Base-by-base conservation (phyloP, 257 asterid genomes). In the Solanum clarkiae region DNA sequence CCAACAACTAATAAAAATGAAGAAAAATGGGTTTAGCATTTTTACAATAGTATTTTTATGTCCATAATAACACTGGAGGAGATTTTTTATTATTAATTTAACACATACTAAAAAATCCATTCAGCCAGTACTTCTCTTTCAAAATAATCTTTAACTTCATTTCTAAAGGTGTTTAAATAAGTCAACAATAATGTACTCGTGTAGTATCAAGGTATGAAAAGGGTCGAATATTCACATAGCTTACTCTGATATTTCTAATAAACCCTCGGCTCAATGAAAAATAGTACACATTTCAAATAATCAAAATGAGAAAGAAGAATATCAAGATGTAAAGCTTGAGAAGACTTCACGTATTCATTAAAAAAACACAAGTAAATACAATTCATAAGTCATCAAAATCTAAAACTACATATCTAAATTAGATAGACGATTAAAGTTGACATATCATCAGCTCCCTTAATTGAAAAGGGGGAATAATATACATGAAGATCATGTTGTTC, bases 171-270 rank as follows among this genome's bases (percentile, higher is more conserved):
- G 60, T 55, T 55, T 55, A 16, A 16, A 17, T 9, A 51, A 2
- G 8, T 36, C 40, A 36, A 36, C 40, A 0, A 36, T 4, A 36
- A 36, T 36, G 5, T 36, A 36, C 40, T 36, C 6, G 40, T 36
- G 40, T 4, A 36, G 6, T 36, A 5, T 36, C 40, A 4, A 36
- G 40, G 40, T 36, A 36, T 36, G 40, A 4, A 36, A 36, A 36
- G 5, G 40, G 6, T 36, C 3, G 6, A 36, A 5, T 36, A 5
- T 36, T 4, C 6, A 0, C 0, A 1, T 36, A 36, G 0, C 6
- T 36, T 36, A 36, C 40, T 4, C 40, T 36, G 6, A 36, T 36
- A 6, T 36, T 36, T 36, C 6, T 6, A 36, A 36, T 36, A 36
- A 6, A 36, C 42, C 7, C 42, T 36, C 6, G 7, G 42, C 6